Base-by-base conservation (phyloP, 257 asterid genomes). In the Sherardia arvensis region DNA sequence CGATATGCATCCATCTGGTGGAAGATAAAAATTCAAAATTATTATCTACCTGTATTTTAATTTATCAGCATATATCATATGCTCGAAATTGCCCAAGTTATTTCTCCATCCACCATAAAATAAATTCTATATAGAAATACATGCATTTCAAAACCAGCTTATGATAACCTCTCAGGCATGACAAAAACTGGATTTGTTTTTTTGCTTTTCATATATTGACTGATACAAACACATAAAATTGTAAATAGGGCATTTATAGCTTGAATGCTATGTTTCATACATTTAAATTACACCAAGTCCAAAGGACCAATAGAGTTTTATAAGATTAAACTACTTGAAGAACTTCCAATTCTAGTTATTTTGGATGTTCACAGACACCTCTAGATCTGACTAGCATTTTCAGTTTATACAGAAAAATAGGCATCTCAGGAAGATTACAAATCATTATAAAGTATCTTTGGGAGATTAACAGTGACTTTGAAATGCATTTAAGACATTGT, bases 1-100 rank as follows among this genome's bases (percentile, higher is more conserved):
- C 26, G 78, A 69, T 82, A 92, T 47, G 99, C 95, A 47, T 79
- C 76, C 87, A 84, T 83, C 99, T 92, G 85, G 38, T 43, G 33
- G 53, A 45, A 62, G 56, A 62, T 43, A 27, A 62, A 62, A 40
- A 11, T 38, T 23, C 18, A 62, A 40, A 23, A 14, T 28, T 27
- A 57, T 9, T 15, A 15, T 7, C 4, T 27, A 18, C 18, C 1
- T 17, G 29, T 28, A 38, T 57, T 27, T 15, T 2, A 28, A 29
- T 29, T 57, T 28, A 28, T 17, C 32, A 14, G 33, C 33, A 57
- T 57, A 28, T 57, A 28, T 57, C 40, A 5, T 17, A 4, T 1
- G 17, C 62, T 9, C 14, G 17, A 55, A 4, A 12, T 61, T 36
- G 40, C 36, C 29, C 8, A 20, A 59, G 20, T 34, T 60, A 10